phyloP scores from a whole-genome alignment of 2,329 filamentous ascomycete species.

The Trichoderma lentiforme region DNA sequence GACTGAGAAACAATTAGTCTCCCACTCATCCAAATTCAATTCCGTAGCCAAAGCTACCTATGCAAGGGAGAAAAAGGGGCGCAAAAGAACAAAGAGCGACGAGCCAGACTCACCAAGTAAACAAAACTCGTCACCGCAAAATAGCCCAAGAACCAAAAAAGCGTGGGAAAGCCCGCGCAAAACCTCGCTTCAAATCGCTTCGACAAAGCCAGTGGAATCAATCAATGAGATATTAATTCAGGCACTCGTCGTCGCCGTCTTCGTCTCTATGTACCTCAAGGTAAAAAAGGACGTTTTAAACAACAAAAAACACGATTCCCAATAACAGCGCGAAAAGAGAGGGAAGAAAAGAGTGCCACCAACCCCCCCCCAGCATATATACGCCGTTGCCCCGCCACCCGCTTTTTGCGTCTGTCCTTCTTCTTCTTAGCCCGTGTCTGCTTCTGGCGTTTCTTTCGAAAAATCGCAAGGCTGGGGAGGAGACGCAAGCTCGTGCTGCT shows the following conservation, averaged over 20 bases:
- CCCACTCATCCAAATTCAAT: not conserved
- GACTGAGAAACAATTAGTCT: not conserved
- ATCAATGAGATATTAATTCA: not conserved
- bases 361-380: slow-evolving; percentile 29
- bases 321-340: not conserved
- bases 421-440: not conserved
- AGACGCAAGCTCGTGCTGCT: not conserved
- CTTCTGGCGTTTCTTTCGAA: slow-evolving; percentile 20
- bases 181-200: not conserved
- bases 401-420: slow-evolving; percentile 25
- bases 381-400: slow-evolving; percentile 49
- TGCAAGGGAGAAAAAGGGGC: not conserved
- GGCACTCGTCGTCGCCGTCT: not conserved
- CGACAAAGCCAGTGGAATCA: not conserved
- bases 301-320: not conserved
- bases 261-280: not conserved
- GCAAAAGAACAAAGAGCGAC: not conserved
- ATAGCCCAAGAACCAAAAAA: not conserved
- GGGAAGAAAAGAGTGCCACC: not conserved
- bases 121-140: slow-evolving; percentile 7
- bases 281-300: no score
- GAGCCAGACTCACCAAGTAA: not conserved
- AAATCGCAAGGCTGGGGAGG: slow-evolving; percentile 33
- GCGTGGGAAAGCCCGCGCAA: not conserved
- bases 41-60: not conserved